A percentile compares a stretch with the other conserved stretches of the same genome.
Evolutionary conservation across 805 yeast species (phyloP).

Genomic region (Pichia nanzhaoensis): DNA sequence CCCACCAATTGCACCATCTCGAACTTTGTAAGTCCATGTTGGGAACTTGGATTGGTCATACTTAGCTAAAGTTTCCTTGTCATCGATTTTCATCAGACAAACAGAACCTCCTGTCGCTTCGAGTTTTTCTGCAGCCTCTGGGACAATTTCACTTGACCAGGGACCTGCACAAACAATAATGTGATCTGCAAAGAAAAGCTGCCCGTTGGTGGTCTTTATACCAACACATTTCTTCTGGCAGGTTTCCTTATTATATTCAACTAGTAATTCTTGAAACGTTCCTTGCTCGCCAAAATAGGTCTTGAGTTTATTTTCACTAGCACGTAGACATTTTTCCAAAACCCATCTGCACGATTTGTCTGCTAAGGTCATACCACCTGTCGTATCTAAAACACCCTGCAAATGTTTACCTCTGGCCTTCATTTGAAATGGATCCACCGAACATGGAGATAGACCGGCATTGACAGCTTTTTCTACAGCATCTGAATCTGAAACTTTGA

Average conservation of each 20-base stretch:
- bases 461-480: slow-evolving; percentile 18
- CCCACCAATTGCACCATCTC: slow-evolving; percentile 28
- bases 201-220: slow-evolving; percentile 22
- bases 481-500: slow-evolving; percentile 14
- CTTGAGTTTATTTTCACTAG: slow-evolving; percentile 18
- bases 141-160: slow-evolving; percentile 25
- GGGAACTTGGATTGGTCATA: slow-evolving; percentile 22
- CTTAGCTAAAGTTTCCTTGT: slow-evolving; percentile 14
- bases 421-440: slow-evolving; percentile 16
- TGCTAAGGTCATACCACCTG: slow-evolving; percentile 29
- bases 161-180: slow-evolving; percentile 26
- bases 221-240: slow-evolving; percentile 19
- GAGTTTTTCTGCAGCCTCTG: slow-evolving; percentile 23
- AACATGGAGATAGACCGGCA: slow-evolving; percentile 11
- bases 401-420: slow-evolving; percentile 12
- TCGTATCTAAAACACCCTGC: slow-evolving; percentile 25
- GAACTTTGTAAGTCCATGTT: slow-evolving; percentile 27
- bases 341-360: slow-evolving; percentile 30
- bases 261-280: slow-evolving; percentile 12
- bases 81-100: slow-evolving; percentile 22
- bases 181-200: slow-evolving; percentile 18
- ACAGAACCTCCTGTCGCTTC: slow-evolving; percentile 31
- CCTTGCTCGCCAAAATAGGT: slow-evolving; percentile 21
- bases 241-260: slow-evolving; percentile 10
- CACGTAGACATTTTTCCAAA: slow-evolving; percentile 17